Evolutionary conservation across 257 asterid genomes (phyloP).

Genomic region (Cruciata laevipes): DNA sequence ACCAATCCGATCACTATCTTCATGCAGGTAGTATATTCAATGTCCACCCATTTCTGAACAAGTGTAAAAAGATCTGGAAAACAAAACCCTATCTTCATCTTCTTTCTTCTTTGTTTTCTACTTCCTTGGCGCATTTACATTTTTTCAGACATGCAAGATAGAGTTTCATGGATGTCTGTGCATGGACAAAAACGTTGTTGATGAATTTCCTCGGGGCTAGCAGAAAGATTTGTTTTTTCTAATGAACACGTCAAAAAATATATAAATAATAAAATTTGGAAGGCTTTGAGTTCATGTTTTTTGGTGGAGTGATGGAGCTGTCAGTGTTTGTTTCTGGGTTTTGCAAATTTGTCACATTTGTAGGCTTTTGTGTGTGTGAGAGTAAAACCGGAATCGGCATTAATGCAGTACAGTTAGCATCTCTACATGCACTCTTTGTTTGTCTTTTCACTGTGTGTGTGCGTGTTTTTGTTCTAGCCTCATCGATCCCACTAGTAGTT

Average conservation of each 20-base stretch:
- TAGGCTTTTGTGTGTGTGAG: neutral
- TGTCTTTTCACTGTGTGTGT: neutral
- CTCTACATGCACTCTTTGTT: neutral
- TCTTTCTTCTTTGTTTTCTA: slow-evolving; percentile 12
- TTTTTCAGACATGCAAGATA: neutral
- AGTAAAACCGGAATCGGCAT: slow-evolving; percentile 2
- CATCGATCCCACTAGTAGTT: neutral
- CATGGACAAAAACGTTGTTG: neutral
- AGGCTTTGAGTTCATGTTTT: neutral
- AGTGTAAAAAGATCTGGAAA: neutral
- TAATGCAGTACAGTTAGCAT: slow-evolving; percentile 10
- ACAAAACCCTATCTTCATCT: slow-evolving; percentile 18
- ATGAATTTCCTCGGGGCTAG: neutral
- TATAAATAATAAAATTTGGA: neutral
- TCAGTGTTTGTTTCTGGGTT: slow-evolving; percentile 5
- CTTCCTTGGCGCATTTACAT: neutral
- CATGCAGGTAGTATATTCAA: slow-evolving; percentile 51
- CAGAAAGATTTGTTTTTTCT: neutral
- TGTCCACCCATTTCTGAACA: neutral
- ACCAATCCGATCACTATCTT: slow-evolving; percentile 41
- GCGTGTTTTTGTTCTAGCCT: neutral
- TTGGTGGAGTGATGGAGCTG: neutral
- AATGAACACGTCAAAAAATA: neutral
- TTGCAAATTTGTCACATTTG: slow-evolving; percentile 17
- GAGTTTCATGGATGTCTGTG: slow-evolving; percentile 3